A percentile compares a stretch with the other conserved stretches of the same genome.
These are phyloP conservation scores for Aphanocladium album DNA, from an alignment of 2,329 filamentous ascomycete genomes.

Conservation along the genomic window DNA sequence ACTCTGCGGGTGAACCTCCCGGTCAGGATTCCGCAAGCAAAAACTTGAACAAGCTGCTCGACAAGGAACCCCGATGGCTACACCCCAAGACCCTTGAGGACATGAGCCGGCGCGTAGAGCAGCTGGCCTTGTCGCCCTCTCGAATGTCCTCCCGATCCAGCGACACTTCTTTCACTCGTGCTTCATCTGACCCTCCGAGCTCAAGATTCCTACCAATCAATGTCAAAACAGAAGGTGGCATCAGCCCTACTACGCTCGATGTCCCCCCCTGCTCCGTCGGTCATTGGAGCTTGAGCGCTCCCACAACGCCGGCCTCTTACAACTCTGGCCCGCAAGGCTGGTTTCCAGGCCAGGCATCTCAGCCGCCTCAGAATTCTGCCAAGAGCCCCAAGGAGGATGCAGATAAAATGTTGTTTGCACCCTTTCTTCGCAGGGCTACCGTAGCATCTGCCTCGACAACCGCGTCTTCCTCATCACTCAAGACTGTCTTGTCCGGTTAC, in stretches of 20 bases:
- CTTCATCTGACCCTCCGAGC: not conserved
- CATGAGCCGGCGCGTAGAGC: conserved; percentile 45
- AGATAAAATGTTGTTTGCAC: conserved; percentile 18
- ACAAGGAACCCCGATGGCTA: conserved; percentile 55
- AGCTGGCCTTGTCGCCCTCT: conserved; percentile 33
- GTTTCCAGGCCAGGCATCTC: conserved; percentile 5
- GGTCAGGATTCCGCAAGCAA: conserved; percentile 54
- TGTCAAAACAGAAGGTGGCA: not conserved
- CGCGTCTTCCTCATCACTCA: conserved; percentile 31
- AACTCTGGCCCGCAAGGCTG: not conserved
- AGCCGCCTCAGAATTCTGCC: conserved; percentile 1
- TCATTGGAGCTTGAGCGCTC: not conserved
- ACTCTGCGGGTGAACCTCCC: conserved; percentile 32
- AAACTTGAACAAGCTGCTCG: conserved; percentile 50
- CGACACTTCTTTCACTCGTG: not conserved
- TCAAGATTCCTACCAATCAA: no score
- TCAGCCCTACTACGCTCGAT: not conserved
- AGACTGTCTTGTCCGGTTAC: conserved; percentile 28
- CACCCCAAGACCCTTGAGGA: conserved; percentile 47
- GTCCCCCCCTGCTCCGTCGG: not conserved
- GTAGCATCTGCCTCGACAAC: conserved; percentile 35
- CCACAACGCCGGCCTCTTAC: not conserved
- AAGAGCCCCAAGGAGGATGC: conserved; percentile 10
- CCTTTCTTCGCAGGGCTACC: conserved; percentile 30
- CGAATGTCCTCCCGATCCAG: not conserved